phyloP scores from a whole-genome alignment of 257 asterid species.

The Solanum clarkiae region DNA sequence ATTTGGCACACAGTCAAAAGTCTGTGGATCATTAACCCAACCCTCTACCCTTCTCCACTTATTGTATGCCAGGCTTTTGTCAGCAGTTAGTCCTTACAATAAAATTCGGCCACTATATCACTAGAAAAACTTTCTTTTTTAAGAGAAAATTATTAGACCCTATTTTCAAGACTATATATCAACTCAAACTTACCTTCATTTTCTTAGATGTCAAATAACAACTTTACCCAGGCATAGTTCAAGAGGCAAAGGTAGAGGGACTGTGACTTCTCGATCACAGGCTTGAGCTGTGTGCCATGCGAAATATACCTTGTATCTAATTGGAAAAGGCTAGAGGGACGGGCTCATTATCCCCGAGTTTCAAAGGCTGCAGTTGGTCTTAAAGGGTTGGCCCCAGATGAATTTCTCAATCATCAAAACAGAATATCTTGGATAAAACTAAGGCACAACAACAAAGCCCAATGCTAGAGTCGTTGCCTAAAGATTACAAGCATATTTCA shows the following conservation, averaged over 20 bases:
- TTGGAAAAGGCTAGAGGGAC: neutral
- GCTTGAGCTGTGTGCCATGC: neutral
- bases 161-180: neutral
- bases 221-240: neutral
- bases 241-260: neutral
- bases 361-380: neutral
- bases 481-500: neutral
- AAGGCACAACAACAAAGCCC: neutral
- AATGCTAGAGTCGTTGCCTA: neutral
- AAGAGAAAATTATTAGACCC: neutral
- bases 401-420: neutral
- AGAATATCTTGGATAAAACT: neutral
- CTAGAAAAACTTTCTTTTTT: neutral
- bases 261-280: neutral
- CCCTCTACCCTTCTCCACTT: neutral
- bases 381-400: neutral
- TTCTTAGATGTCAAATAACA: neutral
- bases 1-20: neutral
- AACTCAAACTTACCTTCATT: neutral
- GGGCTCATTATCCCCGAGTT: neutral
- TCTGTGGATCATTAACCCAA: neutral
- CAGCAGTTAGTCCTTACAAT: neutral
- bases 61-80: neutral
- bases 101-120: neutral
- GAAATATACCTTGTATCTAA: neutral